Percentiles rank a stretch among this genome's conserved stretches.
These are phyloP conservation scores for Tephrocybe sp. DNA, from an alignment of 768 basidiomycete genomes.

Conservation along the genomic window DNA sequence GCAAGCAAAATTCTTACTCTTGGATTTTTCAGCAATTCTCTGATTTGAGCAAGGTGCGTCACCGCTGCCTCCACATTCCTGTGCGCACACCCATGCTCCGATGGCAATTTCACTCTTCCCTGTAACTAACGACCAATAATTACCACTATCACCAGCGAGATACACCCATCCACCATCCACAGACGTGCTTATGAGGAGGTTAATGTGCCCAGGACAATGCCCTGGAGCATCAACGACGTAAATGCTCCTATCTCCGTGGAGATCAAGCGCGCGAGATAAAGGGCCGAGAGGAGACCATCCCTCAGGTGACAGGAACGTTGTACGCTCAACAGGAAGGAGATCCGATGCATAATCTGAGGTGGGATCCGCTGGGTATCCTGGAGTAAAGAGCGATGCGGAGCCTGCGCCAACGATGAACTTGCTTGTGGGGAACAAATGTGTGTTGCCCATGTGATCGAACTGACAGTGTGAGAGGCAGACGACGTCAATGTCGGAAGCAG, in stretches of 20 bases:
- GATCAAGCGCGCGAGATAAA: conserved; percentile 44
- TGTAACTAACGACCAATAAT: conserved; percentile 49
- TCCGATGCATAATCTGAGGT: conserved; percentile 7
- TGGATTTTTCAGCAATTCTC: conserved; percentile 33
- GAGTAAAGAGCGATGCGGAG: conserved; percentile 30
- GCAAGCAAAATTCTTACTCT: conserved; percentile 49
- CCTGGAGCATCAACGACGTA: conserved; percentile 59
- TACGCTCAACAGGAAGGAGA: conserved; percentile 11
- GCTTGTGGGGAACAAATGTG: conserved; percentile 41
- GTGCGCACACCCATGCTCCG: conserved; percentile 38
- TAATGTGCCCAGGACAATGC: conserved; percentile 54
- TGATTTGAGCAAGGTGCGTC: conserved; percentile 33
- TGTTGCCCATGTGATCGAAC: conserved; percentile 53
- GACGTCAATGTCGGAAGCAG: conserved; percentile 39
- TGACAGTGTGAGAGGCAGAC: conserved; percentile 53
- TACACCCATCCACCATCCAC: conserved; percentile 52
- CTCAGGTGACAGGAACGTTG: conserved; percentile 3
- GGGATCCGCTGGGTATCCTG: conserved; percentile 10
- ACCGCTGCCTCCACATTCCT: conserved; percentile 39
- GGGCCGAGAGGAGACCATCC: conserved; percentile 13
- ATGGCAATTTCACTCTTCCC: conserved; percentile 40
- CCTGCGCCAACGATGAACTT: conserved; percentile 47
- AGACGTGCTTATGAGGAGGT: conserved; percentile 51
- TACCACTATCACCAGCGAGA: conserved; percentile 54
- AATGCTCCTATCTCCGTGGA: conserved; percentile 55